Evolutionary conservation across 352 stramenopile genomes (phyloP).

Genomic region (Aphanomyces cochlioides): DNA sequence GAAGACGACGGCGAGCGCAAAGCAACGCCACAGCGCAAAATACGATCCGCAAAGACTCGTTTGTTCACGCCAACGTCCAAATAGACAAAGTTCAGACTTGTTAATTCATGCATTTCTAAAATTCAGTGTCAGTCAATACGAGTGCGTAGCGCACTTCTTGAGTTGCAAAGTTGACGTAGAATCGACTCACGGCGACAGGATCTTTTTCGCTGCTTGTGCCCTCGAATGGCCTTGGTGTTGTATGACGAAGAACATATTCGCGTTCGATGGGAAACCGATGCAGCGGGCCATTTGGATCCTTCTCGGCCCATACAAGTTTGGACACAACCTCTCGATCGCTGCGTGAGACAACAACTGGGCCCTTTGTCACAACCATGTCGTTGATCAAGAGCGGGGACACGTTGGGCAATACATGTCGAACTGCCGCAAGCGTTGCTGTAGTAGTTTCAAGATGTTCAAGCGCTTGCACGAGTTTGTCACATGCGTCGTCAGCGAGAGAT

Average conservation of each 20-base stretch:
- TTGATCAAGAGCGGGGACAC: conserved; percentile 4
- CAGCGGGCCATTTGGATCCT: conserved; percentile 11
- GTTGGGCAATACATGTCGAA: not conserved
- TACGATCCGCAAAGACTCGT: not conserved
- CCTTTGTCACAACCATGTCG: not conserved
- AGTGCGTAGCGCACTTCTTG: conserved; percentile 74
- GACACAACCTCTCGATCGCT: not conserved
- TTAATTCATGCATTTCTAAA: conserved; percentile 34
- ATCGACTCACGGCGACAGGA: conserved; percentile 66
- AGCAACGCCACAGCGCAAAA: not conserved
- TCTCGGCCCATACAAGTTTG: conserved; percentile 4
- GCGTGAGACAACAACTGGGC: not conserved
- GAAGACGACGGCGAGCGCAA: not conserved
- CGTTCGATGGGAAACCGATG: conserved; percentile 39
- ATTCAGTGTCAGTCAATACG: conserved; percentile 68
- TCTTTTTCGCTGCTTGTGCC: conserved; percentile 34
- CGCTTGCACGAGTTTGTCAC: conserved; percentile 7
- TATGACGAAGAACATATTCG: conserved; percentile 74
- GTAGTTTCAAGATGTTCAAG: not conserved
- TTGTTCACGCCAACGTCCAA: not conserved
- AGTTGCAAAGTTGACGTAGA: conserved; percentile 76
- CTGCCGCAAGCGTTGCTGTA: not conserved
- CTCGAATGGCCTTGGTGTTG: conserved; percentile 66
- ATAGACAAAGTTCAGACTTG: not conserved
- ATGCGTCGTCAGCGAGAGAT: conserved; percentile 2